Evolutionary conservation across 352 stramenopile species (phyloP).

Genomic region (Phytophthora brassicae): DNA sequence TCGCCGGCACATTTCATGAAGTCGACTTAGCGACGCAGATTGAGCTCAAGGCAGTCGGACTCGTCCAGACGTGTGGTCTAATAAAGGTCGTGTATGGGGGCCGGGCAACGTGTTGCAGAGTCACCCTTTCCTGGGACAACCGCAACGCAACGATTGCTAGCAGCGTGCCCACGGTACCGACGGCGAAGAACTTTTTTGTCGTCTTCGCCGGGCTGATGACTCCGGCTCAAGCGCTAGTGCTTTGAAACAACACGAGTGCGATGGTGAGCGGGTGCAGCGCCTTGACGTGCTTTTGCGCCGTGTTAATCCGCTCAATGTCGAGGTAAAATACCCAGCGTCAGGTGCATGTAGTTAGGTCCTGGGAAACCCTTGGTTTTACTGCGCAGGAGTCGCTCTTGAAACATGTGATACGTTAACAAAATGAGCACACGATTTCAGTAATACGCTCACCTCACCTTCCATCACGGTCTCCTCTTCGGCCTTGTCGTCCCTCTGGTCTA

Average conservation of each 20-base stretch:
- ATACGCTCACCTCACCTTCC: no score
- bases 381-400: neutral
- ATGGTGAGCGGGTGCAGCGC: neutral
- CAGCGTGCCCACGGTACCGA: neutral
- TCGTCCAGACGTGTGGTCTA: constrained; percentile 20
- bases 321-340: neutral
- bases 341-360: neutral
- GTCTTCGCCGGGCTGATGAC: constrained; percentile 33
- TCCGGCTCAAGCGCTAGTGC: constrained; percentile 4
- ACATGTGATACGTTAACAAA: no score
- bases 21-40: constrained; percentile 15
- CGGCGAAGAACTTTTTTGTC: constrained; percentile 23
- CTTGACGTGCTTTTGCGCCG: constrained; percentile 3
- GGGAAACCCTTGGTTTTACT: neutral
- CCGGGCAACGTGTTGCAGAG: constrained; percentile 28
- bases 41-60: constrained; percentile 20
- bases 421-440: no score
- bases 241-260: constrained; percentile 29
- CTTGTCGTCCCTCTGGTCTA: no score
- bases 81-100: constrained; percentile 31
- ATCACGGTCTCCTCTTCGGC: no score
- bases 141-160: constrained; percentile 21
- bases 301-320: constrained; percentile 22
- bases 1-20: constrained; percentile 15
- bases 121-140: constrained; percentile 36